Evolutionary conservation across 345 rosid genomes (phyloP), one percentile per base, ranked within the genome.

Genomic region (Salix udensis): DNA sequence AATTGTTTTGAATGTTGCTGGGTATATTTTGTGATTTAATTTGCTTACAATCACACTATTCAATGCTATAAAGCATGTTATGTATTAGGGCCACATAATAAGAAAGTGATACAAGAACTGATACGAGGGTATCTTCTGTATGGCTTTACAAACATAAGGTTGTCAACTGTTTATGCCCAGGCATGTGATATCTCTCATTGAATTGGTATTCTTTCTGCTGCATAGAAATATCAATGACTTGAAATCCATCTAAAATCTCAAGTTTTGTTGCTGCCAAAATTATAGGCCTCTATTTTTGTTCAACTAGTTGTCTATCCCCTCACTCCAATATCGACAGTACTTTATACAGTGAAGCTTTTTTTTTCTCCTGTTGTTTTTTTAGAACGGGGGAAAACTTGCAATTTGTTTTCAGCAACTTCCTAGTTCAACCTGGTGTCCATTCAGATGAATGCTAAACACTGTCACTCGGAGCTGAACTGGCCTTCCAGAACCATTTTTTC

Each of bases 231-330:
- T 55, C 24, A 55, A 18, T 65, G 66, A 72, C 44, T 46, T 72
- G 31, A 72, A 72, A 37, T 71, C 66, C 66, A 55, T 37, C 23
- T 60, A 8, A 39, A 60, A 73, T 50, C 62, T 65, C 66, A 11
- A 31, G 46, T 5, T 50, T 10, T 13, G 21, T 58, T 73, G 48
- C 37, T 72, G n/a, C 40, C 50, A 37, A 40, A 34, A 60, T 46
- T 53, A 34, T 44, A 73, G 28, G 52, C 28, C 18, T 16, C 37
- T 15, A 19, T 42, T 42, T 42, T 66, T 13, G 39, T 14, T 26
- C 66, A 10, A 0, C 13, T 55, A n/a, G 74, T 55, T 18, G n/a
- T 67, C 34, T 34, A 62, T 26, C 34, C n/a, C 21, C 12, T 67
- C 39, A 3, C n/a, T 16, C 42, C 31, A 72, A 36, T 58, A 10